A percentile compares a stretch with the other conserved stretches of the same genome.
Conservation (phyloP, 78 protist species). For the Dictyostelium intermedium region DNA sequence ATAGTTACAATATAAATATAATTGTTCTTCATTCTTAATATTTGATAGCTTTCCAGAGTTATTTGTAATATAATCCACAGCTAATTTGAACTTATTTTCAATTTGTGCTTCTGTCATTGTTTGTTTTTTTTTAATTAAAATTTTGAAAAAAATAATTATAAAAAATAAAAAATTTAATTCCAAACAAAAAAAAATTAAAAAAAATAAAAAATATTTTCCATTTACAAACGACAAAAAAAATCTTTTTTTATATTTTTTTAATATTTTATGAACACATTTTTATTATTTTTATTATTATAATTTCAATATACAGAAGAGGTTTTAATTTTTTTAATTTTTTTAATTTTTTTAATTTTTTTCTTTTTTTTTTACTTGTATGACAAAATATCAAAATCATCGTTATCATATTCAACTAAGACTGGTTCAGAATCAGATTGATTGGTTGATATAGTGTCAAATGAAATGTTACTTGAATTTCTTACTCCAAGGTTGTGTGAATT, state of each 20-base stretch:
- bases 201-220: too few relatives aligned
- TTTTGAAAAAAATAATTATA: neutral
- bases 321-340: neutral
- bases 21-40: slow-evolving; percentile 36
- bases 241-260: too few relatives aligned
- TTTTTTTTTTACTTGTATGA: neutral
- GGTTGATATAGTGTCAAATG: slow-evolving; percentile 36
- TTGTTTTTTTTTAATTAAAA: neutral
- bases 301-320: too few relatives aligned
- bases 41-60: neutral
- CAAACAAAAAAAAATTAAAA: too few relatives aligned
- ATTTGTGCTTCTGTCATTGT: neutral
- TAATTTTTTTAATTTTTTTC: too few relatives aligned
- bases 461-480: slow-evolving; percentile 27
- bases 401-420: slow-evolving; percentile 17
- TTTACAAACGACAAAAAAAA: too few relatives aligned
- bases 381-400: slow-evolving; percentile 14
- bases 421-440: slow-evolving; percentile 51
- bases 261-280: too few relatives aligned
- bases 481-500: neutral
- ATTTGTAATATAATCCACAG: slow-evolving; percentile 30
- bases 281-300: too few relatives aligned
- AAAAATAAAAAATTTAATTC: neutral
- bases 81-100: slow-evolving; percentile 10
- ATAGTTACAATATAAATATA: slow-evolving; percentile 50